These are phyloP conservation scores for Arctium lappa DNA, from an alignment of 129 eudicot species.

Conservation along the genomic window DNA sequence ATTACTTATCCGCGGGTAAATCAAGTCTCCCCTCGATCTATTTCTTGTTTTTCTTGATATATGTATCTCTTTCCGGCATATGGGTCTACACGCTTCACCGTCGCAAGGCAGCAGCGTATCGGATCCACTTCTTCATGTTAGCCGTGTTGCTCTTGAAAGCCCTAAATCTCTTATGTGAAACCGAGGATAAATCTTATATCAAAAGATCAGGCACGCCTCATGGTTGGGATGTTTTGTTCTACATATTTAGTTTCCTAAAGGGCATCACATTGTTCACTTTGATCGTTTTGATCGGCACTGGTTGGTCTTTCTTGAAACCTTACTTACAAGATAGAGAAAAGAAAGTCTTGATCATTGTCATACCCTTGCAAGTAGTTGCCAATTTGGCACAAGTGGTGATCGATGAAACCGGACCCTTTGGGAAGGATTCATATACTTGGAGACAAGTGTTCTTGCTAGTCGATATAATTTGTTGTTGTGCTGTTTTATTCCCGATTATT, in stretches of 20 bases:
- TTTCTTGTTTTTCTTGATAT: constrained; percentile 37
- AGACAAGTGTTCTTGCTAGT: constrained; percentile 51
- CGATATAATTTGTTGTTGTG: constrained; percentile 53
- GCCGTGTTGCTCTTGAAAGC: constrained; percentile 40
- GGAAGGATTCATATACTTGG: constrained; percentile 43
- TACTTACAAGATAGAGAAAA: constrained; percentile 51
- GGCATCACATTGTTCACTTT: constrained; percentile 48
- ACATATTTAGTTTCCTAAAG: constrained; percentile 50
- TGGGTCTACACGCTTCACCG: constrained; percentile 36
- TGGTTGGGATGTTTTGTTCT: constrained; percentile 63
- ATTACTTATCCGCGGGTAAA: constrained; percentile 55
- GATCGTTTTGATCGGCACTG: constrained; percentile 58
- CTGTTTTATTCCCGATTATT: constrained; percentile 52
- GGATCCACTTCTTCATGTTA: constrained; percentile 52
- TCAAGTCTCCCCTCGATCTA: constrained; percentile 38
- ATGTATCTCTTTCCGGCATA: constrained; percentile 20
- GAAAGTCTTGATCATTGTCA: constrained; percentile 51
- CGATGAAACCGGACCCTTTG: constrained; percentile 56
- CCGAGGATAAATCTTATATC: constrained; percentile 53
- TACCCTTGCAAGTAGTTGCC: constrained; percentile 54
- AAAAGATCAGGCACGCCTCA: constrained; percentile 45
- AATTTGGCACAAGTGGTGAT: constrained; percentile 58
- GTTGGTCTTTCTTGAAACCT: constrained; percentile 56
- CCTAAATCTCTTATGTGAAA: constrained; percentile 41
- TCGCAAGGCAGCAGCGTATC: constrained; percentile 26